Evolutionary conservation across 352 stramenopile genomes (phyloP), one percentile per base, ranked within the genome.

Genomic region (Phytopythium helicoides): DNA sequence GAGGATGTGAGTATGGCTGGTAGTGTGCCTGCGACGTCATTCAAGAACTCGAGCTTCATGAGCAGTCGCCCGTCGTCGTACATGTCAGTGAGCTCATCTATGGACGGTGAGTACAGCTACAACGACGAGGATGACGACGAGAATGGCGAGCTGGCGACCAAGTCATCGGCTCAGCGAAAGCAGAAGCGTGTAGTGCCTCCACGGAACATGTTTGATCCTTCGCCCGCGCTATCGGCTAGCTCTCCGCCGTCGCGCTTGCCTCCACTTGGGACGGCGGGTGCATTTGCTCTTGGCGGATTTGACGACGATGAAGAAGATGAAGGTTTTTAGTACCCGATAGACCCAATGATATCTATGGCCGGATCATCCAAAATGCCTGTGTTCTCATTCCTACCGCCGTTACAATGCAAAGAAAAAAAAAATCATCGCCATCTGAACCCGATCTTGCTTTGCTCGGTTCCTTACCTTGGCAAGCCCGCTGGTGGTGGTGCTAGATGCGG

Each of bases 241-340:
- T 90, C 80, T 28, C 80, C 80, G 14, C 76, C 80, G 31, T 90
- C 80, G 9, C 70, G 73, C 51, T 47, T 90, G 47, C 80, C 80
- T 11, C 80, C 74, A 2, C 53, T 90, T 15, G 64, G 64, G 12
- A 60, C 66, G 15, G 65, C 69, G 3, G 70, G 78, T 36, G 64
- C 76, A 36, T 83, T 90, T 53, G 70, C 59, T n/a, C 70, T 83
- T n/a, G 72, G 67, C 2, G 79, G 70, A 8, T 87, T 87, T 23
- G 76, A 82, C 18, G 73, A 86, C 23, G 71, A 85, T 3, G 72
- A 86, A 8, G 79, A 86, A 16, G 80, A 86, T 10, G 62, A 82
- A 49, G 76, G 76, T 42, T 87, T 83, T 22, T 87, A 26, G 16
- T 18, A 57, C 26, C 16, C 16, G 21, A 36, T 52, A 38, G 40